A percentile compares a stretch with the other conserved stretches of the same genome.
These are phyloP conservation scores for Nakataea oryzae DNA, from an alignment of 2,329 filamentous ascomycete species.

Conservation along the genomic window DNA sequence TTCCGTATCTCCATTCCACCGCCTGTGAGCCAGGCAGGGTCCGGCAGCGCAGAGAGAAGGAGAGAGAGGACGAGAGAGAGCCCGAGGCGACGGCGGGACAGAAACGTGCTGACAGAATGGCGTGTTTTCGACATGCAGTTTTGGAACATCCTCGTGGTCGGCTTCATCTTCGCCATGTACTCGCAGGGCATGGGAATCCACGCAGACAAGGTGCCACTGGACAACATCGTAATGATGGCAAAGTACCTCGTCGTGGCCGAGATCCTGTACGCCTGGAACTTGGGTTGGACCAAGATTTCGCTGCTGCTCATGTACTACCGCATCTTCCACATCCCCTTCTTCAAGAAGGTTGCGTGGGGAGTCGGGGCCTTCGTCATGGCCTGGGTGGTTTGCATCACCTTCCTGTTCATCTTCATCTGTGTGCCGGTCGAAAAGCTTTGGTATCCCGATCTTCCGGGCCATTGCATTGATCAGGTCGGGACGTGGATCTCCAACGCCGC, in stretches of 20 bases:
- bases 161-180: slow-evolving; percentile 38
- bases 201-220: slow-evolving; percentile 23
- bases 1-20: neutral
- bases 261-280: slow-evolving; percentile 34
- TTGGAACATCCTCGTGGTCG: slow-evolving; percentile 31
- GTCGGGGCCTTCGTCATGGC: slow-evolving; percentile 30
- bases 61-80: no score
- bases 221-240: slow-evolving; percentile 29
- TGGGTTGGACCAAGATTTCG: slow-evolving; percentile 38
- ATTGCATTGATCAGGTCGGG: slow-evolving; percentile 36
- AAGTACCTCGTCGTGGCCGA: slow-evolving; percentile 37
- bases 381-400: slow-evolving; percentile 36
- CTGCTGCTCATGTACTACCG: slow-evolving; percentile 41
- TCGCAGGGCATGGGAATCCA: slow-evolving; percentile 34
- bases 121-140: slow-evolving; percentile 12
- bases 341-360: slow-evolving; percentile 28
- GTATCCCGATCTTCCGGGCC: slow-evolving; percentile 31
- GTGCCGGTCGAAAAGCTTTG: slow-evolving; percentile 37
- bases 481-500: slow-evolving; percentile 39
- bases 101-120: neutral
- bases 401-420: slow-evolving; percentile 42
- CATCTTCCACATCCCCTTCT: slow-evolving; percentile 34
- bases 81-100: no score
- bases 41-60: no score
- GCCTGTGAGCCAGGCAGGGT: neutral